Evolutionary conservation across 2,329 filamentous ascomycete genomes (phyloP).

Genomic region (Aspergillus persii): DNA sequence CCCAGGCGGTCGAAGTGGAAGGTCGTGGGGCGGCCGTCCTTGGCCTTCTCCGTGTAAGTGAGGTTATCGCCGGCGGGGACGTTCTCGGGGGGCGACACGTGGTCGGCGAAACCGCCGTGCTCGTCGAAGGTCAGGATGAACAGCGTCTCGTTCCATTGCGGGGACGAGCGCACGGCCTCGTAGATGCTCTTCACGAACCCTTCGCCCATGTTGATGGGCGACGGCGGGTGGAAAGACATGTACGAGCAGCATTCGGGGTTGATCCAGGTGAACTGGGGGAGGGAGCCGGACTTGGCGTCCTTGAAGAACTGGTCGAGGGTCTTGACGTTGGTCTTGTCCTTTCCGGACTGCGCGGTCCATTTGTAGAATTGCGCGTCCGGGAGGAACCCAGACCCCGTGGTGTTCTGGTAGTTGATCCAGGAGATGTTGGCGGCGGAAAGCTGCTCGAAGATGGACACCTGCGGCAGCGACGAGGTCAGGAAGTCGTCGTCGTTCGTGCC

Average conservation of each 20-base stretch:
- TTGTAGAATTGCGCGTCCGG: slow-evolving; percentile 47
- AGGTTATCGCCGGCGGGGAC: slow-evolving; percentile 41
- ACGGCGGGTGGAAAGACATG: slow-evolving; percentile 48
- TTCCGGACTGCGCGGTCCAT: slow-evolving; percentile 40
- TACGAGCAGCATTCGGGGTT: slow-evolving; percentile 53
- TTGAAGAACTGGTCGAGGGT: slow-evolving; percentile 44
- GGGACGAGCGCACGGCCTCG: slow-evolving; percentile 43
- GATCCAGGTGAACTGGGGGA: slow-evolving; percentile 49
- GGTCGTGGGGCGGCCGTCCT: slow-evolving; percentile 36
- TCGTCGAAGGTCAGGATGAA: slow-evolving; percentile 51
- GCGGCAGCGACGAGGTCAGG: slow-evolving; percentile 33
- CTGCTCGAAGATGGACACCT: slow-evolving; percentile 42
- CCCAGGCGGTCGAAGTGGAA: slow-evolving; percentile 44
- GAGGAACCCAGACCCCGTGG: slow-evolving; percentile 41
- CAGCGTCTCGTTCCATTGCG: slow-evolving; percentile 49
- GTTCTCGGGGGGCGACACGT: slow-evolving; percentile 42
- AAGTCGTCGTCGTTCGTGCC: slow-evolving; percentile 38
- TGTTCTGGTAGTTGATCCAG: slow-evolving; percentile 51
- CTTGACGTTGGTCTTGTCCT: slow-evolving; percentile 33
- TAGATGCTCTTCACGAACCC: slow-evolving; percentile 48
- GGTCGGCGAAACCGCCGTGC: slow-evolving; percentile 49
- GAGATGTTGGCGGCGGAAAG: slow-evolving; percentile 40
- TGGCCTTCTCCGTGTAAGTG: slow-evolving; percentile 33
- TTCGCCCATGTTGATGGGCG: slow-evolving; percentile 46
- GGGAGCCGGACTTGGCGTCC: slow-evolving; percentile 45